Percentiles rank a stretch among this genome's conserved stretches.
phyloP scores from a whole-genome alignment of 768 basidiomycete species.

The Steccherinum ochraceum region DNA sequence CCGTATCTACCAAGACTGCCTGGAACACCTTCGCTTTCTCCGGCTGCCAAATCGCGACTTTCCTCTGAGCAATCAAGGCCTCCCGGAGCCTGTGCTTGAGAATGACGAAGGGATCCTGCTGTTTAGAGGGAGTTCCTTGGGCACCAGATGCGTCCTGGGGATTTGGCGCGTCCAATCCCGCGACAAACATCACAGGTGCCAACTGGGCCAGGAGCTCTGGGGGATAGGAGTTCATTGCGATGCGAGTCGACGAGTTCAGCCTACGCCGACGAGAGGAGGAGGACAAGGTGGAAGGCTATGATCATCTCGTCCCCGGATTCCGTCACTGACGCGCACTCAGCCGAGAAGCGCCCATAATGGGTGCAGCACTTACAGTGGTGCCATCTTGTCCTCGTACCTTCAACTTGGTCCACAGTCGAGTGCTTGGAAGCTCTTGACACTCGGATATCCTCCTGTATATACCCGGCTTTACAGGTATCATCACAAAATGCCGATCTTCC shows the following conservation, averaged over 20 bases:
- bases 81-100: conserved; percentile 63
- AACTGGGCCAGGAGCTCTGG: conserved; percentile 84
- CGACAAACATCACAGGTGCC: conserved; percentile 91
- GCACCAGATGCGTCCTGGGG: conserved; percentile 18
- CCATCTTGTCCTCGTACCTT: too few relatives aligned
- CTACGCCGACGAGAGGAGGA: too few relatives aligned
- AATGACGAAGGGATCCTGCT: conserved; percentile 54
- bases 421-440: too few relatives aligned
- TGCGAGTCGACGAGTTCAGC: too few relatives aligned
- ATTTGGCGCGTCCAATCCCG: conserved; percentile 60
- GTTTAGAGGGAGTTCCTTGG: conserved; percentile 11
- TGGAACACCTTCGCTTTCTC: conserved; percentile 74
- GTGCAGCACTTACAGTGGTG: too few relatives aligned
- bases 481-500: not conserved
- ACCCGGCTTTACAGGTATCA: too few relatives aligned
- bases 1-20: conserved; percentile 80
- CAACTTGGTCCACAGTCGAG: too few relatives aligned
- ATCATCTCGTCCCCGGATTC: too few relatives aligned
- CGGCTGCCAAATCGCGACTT: conserved; percentile 65
- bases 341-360: too few relatives aligned
- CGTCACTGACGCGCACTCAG: too few relatives aligned
- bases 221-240: conserved; percentile 96
- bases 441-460: too few relatives aligned
- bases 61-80: conserved; percentile 55
- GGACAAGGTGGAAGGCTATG: too few relatives aligned